Percentiles rank a stretch among this genome's conserved stretches.
Conservation (phyloP, 306 rosid genomes). For the Pueraria montana region DNA sequence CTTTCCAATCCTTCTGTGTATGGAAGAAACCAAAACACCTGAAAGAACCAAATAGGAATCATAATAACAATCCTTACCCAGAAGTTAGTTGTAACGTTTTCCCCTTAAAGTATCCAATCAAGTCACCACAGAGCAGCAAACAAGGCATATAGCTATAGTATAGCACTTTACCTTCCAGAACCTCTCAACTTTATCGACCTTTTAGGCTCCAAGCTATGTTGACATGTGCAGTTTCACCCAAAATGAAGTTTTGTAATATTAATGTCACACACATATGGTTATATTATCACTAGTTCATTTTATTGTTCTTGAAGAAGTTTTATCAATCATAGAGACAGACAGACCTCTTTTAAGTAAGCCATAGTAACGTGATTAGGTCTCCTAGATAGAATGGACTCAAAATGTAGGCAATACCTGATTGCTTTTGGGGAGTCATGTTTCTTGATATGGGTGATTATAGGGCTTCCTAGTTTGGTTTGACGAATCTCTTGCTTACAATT, state of each 20-base stretch:
- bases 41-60: background rate
- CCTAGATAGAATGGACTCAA: slow-evolving; percentile 10
- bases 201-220: background rate
- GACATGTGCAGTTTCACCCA: slow-evolving; percentile 6
- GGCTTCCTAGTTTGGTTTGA: slow-evolving; percentile 6
- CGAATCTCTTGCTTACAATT: slow-evolving; percentile 2
- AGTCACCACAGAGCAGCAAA: background rate
- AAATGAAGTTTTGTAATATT: slow-evolving; percentile 27
- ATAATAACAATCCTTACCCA: slow-evolving; percentile 27
- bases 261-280: slow-evolving; percentile 5
- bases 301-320: slow-evolving; percentile 24
- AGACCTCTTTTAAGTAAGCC: background rate
- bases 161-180: slow-evolving; percentile 7
- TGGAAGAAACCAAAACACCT: slow-evolving; percentile 1
- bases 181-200: slow-evolving; percentile 11
- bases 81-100: background rate
- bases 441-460: slow-evolving; percentile 17
- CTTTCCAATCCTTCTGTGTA: slow-evolving; percentile 14
- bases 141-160: background rate
- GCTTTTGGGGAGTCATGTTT: slow-evolving; percentile 21
- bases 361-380: slow-evolving; percentile 13
- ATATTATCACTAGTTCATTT: background rate
- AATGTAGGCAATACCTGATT: slow-evolving; percentile 6
- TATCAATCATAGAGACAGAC: background rate
- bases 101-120: slow-evolving; percentile 8